Evolutionary conservation across 2,329 filamentous ascomycete genomes (phyloP).

Genomic region (Cytospora schulzeri): DNA sequence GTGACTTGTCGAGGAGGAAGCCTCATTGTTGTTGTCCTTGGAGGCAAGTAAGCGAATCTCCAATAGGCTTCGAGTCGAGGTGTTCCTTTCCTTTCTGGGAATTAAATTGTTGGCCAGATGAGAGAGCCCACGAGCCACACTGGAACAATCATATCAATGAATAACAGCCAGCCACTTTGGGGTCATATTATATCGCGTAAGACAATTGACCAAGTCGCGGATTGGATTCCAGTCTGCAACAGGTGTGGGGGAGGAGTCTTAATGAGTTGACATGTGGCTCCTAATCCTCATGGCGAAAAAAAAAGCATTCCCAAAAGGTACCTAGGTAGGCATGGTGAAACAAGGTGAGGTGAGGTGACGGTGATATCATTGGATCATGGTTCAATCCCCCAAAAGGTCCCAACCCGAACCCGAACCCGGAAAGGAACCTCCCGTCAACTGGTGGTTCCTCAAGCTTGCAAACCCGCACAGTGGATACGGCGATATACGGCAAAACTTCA

Average conservation of each 20-base stretch:
- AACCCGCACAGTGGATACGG: background rate
- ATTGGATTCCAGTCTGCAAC: background rate
- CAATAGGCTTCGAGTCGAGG: background rate
- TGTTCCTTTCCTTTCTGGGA: background rate
- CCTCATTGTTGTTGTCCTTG: conserved; percentile 11
- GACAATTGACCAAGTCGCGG: background rate
- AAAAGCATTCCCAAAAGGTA: no score
- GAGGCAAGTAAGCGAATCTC: background rate
- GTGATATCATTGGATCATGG: conserved; percentile 13
- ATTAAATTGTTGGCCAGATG: conserved; percentile 13
- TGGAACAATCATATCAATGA: conserved; percentile 6
- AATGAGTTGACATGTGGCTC: background rate
- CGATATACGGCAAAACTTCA: background rate
- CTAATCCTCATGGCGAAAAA: background rate
- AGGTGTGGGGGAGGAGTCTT: background rate
- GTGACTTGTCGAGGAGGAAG: conserved; percentile 10
- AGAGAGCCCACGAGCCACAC: conserved; percentile 16
- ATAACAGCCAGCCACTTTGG: background rate
- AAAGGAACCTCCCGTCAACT: background rate
- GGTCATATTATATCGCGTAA: background rate
- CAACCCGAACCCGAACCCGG: background rate
- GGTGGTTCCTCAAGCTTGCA: background rate
- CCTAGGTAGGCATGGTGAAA: background rate
- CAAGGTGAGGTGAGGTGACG: conserved; percentile 14
- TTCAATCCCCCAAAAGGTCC: background rate